A percentile compares a stretch with the other conserved stretches of the same genome.
These are phyloP conservation scores for Claviceps lovelessii DNA, from an alignment of 2,329 filamentous ascomycete genomes.

Conservation along the genomic window DNA sequence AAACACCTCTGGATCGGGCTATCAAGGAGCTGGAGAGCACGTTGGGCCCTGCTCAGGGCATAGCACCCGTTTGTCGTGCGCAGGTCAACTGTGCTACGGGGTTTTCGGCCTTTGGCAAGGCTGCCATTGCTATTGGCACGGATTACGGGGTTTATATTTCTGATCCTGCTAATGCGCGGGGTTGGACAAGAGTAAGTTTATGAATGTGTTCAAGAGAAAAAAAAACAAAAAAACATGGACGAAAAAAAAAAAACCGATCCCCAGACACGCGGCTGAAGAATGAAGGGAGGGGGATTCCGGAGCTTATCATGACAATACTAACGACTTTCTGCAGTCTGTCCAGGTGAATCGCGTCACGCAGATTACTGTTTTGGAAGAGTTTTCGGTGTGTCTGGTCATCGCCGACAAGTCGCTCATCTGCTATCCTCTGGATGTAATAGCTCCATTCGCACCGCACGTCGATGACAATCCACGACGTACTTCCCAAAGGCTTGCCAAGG, in stretches of 20 bases:
- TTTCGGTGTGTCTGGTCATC: slow-evolving; percentile 81
- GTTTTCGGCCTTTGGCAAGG: slow-evolving; percentile 70
- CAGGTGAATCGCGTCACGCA: slow-evolving; percentile 69
- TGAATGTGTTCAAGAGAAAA: neutral
- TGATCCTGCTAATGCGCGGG: slow-evolving; percentile 75
- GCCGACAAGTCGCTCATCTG: slow-evolving; percentile 84
- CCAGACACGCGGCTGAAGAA: no score
- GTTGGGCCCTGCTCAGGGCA: slow-evolving; percentile 56
- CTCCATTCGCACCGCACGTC: slow-evolving; percentile 44
- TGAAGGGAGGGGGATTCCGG: no score
- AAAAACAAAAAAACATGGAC: no score
- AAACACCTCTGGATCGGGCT: slow-evolving; percentile 81
- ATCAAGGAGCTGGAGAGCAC: slow-evolving; percentile 75
- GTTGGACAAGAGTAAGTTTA: slow-evolving; percentile 65
- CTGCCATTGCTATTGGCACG: slow-evolving; percentile 86
- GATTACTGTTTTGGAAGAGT: slow-evolving; percentile 88
- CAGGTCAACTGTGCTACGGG: slow-evolving; percentile 86
- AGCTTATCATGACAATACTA: neutral
- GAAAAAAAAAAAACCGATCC: no score
- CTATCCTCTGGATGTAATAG: slow-evolving; percentile 80
- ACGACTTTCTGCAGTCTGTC: slow-evolving; percentile 45
- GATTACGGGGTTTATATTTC: slow-evolving; percentile 89
- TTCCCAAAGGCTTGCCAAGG: slow-evolving; percentile 83
- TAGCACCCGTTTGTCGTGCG: slow-evolving; percentile 67
- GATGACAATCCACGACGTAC: slow-evolving; percentile 67